Evolutionary conservation across 2,329 filamentous ascomycete species (phyloP).

Genomic region (Ciborinia camelliae): DNA sequence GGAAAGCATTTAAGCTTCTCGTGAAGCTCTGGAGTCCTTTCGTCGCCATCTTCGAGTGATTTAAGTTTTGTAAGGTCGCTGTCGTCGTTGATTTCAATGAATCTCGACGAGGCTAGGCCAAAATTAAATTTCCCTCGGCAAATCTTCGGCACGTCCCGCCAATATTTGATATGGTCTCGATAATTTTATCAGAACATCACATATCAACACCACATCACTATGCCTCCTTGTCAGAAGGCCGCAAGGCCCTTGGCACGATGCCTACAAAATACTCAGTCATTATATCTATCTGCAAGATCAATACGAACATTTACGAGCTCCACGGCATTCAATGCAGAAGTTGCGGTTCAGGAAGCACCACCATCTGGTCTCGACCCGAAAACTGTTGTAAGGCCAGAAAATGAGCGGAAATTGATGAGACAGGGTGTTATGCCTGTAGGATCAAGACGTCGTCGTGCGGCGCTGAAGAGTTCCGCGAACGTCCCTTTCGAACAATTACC

Average conservation of each 20-base stretch:
- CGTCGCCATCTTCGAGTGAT: conserved; percentile 34
- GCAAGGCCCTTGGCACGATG: conserved; percentile 55
- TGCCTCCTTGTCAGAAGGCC: conserved; percentile 60
- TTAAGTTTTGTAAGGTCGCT: conserved; percentile 20
- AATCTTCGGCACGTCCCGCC: conserved; percentile 29
- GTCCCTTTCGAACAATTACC: conserved; percentile 86
- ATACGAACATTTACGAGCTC: conserved; percentile 35
- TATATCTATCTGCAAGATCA: conserved; percentile 27
- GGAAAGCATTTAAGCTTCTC: conserved; percentile 31
- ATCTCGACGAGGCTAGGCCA: conserved; percentile 24
- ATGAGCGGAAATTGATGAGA: conserved; percentile 66
- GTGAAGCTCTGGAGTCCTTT: conserved; percentile 36
- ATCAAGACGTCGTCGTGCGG: conserved; percentile 77
- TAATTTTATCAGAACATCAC: conserved; percentile 30
- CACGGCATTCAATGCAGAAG: conserved; percentile 40
- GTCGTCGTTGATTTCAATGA: conserved; percentile 20
- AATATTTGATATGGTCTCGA: conserved; percentile 23
- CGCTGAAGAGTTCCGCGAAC: conserved; percentile 62
- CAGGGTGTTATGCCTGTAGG: conserved; percentile 71
- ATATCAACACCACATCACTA: conserved; percentile 36
- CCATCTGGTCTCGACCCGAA: conserved; percentile 58
- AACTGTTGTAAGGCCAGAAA: conserved; percentile 60
- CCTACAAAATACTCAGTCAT: conserved; percentile 43
- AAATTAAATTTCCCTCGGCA: conserved; percentile 31
- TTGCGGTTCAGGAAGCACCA: conserved; percentile 38